Evolutionary conservation across 106 monocot species (phyloP), one percentile per base, ranked within the genome.

Genomic region (Dactylorhiza incarnata): DNA sequence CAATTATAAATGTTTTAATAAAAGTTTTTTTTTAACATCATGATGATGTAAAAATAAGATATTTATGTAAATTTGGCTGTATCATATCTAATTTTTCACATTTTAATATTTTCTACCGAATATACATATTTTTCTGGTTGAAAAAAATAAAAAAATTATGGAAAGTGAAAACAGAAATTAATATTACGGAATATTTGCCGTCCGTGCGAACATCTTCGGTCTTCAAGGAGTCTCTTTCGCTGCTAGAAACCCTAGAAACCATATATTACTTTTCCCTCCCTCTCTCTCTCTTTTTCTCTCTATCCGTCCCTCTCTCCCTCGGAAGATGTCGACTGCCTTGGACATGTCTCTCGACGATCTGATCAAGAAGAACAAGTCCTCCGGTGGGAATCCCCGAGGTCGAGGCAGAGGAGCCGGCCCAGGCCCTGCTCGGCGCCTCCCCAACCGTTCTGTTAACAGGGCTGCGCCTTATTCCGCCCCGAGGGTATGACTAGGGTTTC

Each of bases 301-400:
- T 51, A 49, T 13, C 65, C 25, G 10, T 25, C 9, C 14, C 45
- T 6, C 2, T 44, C 52, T 37, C 59, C 16, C 48, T 51, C 63
- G 5, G 17, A 75, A 67, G 58, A 92, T 89, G 92, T 75, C 92
- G 70, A 85, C 68, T 77, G 76, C 87, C 16, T 74, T 92, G 52
- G 89, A 92, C 76, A 87, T 85, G 85, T 84, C 85, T 29, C 83
- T 92, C 78, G 92, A 92, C 76, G 92, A 92, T 75, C 79, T 92
- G 68, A 89, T 92, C 74, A 92, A 89, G 81, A 85, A 78, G 79
- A 92, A 85, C 87, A 92, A 92, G 83, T 78, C 88, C 20, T 68
- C 68, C n/a, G 13, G 44, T 52, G 82, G 62, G 19, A 37, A 68
- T 55, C 8, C 66, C 73, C 74, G 79, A 16, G 81, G 82, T 14